Percentiles rank a stretch among this genome's conserved stretches.
Conservation (phyloP, 805 yeast genomes). For the Zygoascus biomembranicola region DNA sequence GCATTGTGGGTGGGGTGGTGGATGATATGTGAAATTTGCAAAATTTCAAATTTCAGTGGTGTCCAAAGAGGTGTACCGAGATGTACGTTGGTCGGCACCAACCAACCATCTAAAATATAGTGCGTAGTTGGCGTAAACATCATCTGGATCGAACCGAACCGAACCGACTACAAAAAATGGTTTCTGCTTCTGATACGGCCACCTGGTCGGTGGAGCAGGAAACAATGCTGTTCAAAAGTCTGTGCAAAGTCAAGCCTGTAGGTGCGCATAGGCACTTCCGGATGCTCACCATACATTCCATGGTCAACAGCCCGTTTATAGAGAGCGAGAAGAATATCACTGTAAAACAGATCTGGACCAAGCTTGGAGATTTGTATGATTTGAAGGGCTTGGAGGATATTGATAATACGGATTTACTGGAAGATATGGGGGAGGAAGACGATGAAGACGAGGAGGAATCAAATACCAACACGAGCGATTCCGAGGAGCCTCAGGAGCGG, state of each 20-base stretch:
- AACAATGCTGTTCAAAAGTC: constrained; percentile 48
- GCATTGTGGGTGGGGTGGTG: constrained; percentile 2
- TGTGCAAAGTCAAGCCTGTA: constrained; percentile 61
- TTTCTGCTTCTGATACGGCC: neutral
- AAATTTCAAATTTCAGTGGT: neutral
- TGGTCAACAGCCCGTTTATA: constrained; percentile 14
- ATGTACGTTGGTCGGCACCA: neutral
- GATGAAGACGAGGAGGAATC: neutral
- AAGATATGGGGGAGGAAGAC: constrained; percentile 12
- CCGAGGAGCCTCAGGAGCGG: neutral
- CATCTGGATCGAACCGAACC: too few species aligned
- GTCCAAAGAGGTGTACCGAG: neutral
- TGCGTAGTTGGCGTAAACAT: too few species aligned
- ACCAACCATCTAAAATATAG: too few species aligned
- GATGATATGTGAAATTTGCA: neutral
- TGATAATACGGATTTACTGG: constrained; percentile 22
- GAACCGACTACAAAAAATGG: too few species aligned
- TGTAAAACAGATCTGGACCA: constrained; percentile 49
- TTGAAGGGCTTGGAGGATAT: constrained; percentile 49
- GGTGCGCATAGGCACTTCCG: constrained; percentile 39
- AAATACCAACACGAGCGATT: neutral
- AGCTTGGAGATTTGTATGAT: constrained; percentile 46
- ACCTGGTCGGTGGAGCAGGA: constrained; percentile 58
- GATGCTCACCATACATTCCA: constrained; percentile 27
- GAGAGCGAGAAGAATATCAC: constrained; percentile 27